Evolutionary conservation across 73 alveolate genomes (phyloP).

Genomic region (Paramecium primaurelia): DNA sequence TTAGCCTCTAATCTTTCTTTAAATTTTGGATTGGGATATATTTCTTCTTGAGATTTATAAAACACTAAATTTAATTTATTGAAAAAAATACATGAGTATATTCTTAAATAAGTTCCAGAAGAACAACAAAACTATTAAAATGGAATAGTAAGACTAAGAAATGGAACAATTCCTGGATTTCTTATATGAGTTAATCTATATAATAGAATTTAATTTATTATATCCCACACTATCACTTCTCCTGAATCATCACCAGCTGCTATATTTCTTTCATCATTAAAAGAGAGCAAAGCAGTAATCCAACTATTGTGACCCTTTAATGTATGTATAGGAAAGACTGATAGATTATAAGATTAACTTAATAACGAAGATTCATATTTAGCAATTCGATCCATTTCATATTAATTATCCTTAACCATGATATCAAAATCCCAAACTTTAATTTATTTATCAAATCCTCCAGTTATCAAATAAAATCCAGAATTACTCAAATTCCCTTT

Average conservation of each 20-base stretch:
- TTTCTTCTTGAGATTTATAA: neutral
- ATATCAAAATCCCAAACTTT: slow-evolving; percentile 57
- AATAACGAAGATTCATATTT: neutral
- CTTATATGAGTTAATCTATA: neutral
- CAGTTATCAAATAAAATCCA: slow-evolving; percentile 36
- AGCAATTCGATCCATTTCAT: slow-evolving; percentile 28
- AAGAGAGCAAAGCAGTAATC: slow-evolving; percentile 30
- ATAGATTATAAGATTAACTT: neutral
- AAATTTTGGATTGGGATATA: neutral
- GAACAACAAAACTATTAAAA: neutral
- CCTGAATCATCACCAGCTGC: slow-evolving; percentile 60
- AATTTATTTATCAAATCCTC: slow-evolving; percentile 42
- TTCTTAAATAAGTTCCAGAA: slow-evolving; percentile 24
- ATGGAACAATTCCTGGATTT: slow-evolving; percentile 9
- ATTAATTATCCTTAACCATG: neutral
- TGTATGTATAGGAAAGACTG: neutral
- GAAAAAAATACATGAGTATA: neutral
- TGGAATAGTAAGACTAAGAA: neutral
- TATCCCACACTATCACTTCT: slow-evolving; percentile 37
- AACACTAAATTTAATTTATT: neutral
- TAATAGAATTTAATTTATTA: neutral
- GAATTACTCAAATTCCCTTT: slow-evolving; percentile 1
- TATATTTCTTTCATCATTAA: slow-evolving; percentile 46
- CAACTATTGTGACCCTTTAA: slow-evolving; percentile 49
- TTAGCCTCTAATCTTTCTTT: slow-evolving; percentile 29